These are phyloP conservation scores for Lachancea nothofagi DNA, from an alignment of 805 yeast genomes.

Conservation along the genomic window DNA sequence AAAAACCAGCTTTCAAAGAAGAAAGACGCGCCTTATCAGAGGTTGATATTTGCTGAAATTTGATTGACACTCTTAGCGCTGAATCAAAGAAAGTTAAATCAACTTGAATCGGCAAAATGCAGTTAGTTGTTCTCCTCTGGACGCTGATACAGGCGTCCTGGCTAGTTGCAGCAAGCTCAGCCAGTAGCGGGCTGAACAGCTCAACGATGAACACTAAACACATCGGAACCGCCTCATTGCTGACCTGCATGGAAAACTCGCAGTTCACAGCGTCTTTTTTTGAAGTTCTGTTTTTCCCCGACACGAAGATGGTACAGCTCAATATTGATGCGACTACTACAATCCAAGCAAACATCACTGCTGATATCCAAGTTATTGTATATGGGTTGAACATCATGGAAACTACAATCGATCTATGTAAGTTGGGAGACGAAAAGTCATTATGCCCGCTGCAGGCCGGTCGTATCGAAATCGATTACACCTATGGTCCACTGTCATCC, in stretches of 20 bases:
- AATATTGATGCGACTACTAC: slow-evolving; percentile 76
- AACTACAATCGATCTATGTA: slow-evolving; percentile 58
- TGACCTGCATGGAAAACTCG: slow-evolving; percentile 90
- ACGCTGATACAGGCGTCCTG: no score
- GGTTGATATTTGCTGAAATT: no score
- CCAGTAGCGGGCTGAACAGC: slow-evolving; percentile 4
- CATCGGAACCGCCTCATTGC: slow-evolving; percentile 57
- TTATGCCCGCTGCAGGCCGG: slow-evolving; percentile 87
- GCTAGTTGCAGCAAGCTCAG: not conserved
- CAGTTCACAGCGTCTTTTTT: slow-evolving; percentile 79
- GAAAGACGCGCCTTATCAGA: not conserved
- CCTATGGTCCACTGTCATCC: slow-evolving; percentile 41
- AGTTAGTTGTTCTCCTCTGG: not conserved
- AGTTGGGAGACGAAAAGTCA: slow-evolving; percentile 44
- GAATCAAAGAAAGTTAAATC: no score
- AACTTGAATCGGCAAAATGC: not conserved
- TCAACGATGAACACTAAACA: slow-evolving; percentile 15
- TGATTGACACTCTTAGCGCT: no score
- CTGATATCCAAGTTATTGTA: slow-evolving; percentile 60
- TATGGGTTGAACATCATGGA: slow-evolving; percentile 70
- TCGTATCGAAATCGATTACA: slow-evolving; percentile 66
- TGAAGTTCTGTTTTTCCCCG: slow-evolving; percentile 68
- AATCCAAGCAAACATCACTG: slow-evolving; percentile 64
- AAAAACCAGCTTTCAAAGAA: no score
- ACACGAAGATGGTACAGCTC: slow-evolving; percentile 54